phyloP scores from a whole-genome alignment of 1,139 yeast species.

The Schizosaccharomyces versatilis region DNA sequence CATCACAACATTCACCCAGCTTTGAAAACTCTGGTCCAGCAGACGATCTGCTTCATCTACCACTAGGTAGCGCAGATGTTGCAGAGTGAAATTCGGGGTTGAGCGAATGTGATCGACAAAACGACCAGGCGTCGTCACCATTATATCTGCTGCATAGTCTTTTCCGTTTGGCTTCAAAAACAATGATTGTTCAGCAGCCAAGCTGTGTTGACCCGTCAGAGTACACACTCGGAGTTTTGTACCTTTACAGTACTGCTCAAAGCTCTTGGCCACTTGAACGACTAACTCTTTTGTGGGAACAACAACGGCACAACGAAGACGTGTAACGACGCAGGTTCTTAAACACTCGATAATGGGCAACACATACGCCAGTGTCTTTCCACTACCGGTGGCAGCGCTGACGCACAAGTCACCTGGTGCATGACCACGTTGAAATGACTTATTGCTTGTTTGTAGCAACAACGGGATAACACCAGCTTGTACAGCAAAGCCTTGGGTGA shows the following conservation, averaged over 20 bases:
- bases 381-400: slow-evolving; percentile 91
- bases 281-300: slow-evolving; percentile 84
- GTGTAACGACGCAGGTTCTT: slow-evolving; percentile 41
- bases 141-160: slow-evolving; percentile 37
- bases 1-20: slow-evolving; percentile 64
- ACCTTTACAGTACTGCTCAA: slow-evolving; percentile 41
- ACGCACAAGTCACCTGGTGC: slow-evolving; percentile 31
- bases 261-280: slow-evolving; percentile 52
- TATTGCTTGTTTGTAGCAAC: slow-evolving; percentile 29
- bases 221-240: slow-evolving; percentile 39
- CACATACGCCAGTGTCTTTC: slow-evolving; percentile 78
- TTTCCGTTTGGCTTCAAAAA: slow-evolving; percentile 19
- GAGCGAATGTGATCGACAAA: slow-evolving; percentile 59
- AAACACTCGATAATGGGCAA: slow-evolving; percentile 55
- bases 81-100: slow-evolving; percentile 17
- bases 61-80: slow-evolving; percentile 42
- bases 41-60: slow-evolving; percentile 91
- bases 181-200: slow-evolving; percentile 41
- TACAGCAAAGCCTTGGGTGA: slow-evolving; percentile 48
- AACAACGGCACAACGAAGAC: slow-evolving; percentile 50
- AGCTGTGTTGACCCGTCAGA: slow-evolving; percentile 38
- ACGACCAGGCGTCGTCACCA: slow-evolving; percentile 82
- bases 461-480: slow-evolving; percentile 46
- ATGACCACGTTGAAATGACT: slow-evolving; percentile 26
- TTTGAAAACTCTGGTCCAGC: slow-evolving; percentile 75